phyloP scores from a whole-genome alignment of 192 early-diverging fungal species.

The Backusella westeae region DNA sequence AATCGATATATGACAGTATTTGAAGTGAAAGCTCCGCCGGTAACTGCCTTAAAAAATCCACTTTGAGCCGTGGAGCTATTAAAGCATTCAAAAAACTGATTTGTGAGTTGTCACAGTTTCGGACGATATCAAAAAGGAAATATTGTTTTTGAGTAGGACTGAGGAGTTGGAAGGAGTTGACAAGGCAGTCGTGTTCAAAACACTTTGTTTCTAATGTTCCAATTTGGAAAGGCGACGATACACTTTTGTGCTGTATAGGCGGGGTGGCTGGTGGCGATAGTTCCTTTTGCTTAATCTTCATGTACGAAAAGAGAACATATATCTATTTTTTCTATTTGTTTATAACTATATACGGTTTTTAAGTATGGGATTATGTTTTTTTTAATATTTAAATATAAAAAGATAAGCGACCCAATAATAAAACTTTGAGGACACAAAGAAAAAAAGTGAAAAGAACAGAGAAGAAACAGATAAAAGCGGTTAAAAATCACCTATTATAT shows the following conservation, averaged over 20 bases:
- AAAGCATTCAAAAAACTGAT: conserved; percentile 45
- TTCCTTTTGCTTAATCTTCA: conserved; percentile 15
- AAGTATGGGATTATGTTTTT: neutral
- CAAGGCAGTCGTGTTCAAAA: conserved; percentile 23
- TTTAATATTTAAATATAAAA: neutral
- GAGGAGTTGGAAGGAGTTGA: conserved; percentile 36
- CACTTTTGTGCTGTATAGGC: conserved; percentile 19
- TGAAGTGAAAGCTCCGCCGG: conserved; percentile 77
- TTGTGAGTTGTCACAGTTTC: conserved; percentile 45
- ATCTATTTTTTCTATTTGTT: neutral
- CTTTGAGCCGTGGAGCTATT: conserved; percentile 67
- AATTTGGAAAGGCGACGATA: conserved; percentile 6
- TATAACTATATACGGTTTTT: neutral
- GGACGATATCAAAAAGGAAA: conserved; percentile 46
- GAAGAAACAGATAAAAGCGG: neutral
- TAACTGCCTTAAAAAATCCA: conserved; percentile 85
- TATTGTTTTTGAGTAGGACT: conserved; percentile 30
- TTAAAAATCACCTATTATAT: neutral
- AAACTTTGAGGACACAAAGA: neutral
- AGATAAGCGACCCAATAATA: neutral
- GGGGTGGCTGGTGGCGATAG: conserved; percentile 37
- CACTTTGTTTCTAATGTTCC: neutral
- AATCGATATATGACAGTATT: conserved; percentile 83
- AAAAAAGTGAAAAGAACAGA: neutral
- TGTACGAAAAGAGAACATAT: neutral